Conservation (phyloP, 257 asterid genomes). For the Penstemon davidsonii region DNA sequence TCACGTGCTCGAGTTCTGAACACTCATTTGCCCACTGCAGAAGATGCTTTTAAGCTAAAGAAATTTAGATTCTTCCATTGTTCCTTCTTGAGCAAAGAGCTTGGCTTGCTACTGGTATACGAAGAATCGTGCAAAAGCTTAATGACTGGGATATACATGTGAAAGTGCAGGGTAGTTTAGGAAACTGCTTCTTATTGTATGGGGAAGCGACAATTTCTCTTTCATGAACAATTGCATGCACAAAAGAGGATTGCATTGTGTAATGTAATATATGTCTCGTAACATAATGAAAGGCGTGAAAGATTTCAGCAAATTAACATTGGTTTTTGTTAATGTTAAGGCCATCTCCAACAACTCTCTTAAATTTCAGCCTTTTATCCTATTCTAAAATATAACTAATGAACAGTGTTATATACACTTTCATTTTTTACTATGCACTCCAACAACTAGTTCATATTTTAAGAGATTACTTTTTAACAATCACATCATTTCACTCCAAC, state of each 20-base stretch:
- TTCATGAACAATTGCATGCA: background rate
- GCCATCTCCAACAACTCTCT: no score
- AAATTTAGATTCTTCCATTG: background rate
- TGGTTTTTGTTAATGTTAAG: no score
- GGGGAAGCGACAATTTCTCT: background rate
- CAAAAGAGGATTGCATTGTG: background rate
- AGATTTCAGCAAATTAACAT: background rate
- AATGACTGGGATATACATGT: background rate
- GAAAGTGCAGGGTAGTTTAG: background rate
- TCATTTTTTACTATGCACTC: no score
- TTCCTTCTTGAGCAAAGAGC: background rate
- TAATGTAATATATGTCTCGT: background rate
- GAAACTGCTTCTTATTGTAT: background rate
- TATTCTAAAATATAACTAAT: no score
- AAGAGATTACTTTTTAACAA: no score
- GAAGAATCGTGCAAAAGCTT: no score
- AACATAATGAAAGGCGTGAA: background rate
- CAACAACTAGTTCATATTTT: no score
- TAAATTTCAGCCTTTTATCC: no score
- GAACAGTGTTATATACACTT: no score
- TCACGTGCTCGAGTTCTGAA: background rate
- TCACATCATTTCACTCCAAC: no score
- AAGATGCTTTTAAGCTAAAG: background rate
- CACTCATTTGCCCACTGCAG: background rate
- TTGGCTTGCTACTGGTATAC: no score